A percentile compares a stretch with the other conserved stretches of the same genome.
Conservation (phyloP, 306 rosid species). For the Mimosa pudica region DNA sequence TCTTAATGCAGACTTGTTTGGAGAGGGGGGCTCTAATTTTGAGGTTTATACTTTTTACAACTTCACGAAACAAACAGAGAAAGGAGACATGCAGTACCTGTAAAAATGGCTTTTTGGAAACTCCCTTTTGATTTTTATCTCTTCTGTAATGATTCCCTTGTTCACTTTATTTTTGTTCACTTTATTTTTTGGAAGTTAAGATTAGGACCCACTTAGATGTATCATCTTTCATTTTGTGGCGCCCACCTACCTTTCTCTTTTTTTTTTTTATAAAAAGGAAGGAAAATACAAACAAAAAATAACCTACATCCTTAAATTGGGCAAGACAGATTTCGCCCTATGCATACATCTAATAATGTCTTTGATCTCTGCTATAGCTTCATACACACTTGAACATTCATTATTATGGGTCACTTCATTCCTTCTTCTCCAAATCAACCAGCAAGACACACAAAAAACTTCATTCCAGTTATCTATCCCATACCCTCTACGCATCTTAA, state of each 20-base stretch:
- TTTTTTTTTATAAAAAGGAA: no score
- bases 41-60: conserved; percentile 28
- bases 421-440: no score
- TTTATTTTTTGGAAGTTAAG: conserved; percentile 50
- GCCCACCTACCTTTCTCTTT: background rate
- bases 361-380: no score
- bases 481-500: no score
- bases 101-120: conserved; percentile 37
- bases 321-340: no score
- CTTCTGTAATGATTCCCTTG: conserved; percentile 31
- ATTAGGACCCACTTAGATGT: conserved; percentile 33
- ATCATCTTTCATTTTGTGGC: background rate
- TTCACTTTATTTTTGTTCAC: conserved; percentile 40
- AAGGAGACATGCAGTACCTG: conserved; percentile 52
- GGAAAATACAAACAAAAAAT: no score
- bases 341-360: no score
- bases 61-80: conserved; percentile 29
- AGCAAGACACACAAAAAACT: no score
- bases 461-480: no score
- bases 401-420: no score
- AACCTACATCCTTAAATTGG: no score
- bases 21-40: background rate
- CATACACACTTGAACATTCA: no score
- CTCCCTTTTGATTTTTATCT: conserved; percentile 28
- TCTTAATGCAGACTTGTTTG: conserved; percentile 13